Percentiles rank a stretch among this genome's conserved stretches.
Conservation (phyloP, 2,329 filamentous ascomycete species). For the Aspergillus persii region DNA sequence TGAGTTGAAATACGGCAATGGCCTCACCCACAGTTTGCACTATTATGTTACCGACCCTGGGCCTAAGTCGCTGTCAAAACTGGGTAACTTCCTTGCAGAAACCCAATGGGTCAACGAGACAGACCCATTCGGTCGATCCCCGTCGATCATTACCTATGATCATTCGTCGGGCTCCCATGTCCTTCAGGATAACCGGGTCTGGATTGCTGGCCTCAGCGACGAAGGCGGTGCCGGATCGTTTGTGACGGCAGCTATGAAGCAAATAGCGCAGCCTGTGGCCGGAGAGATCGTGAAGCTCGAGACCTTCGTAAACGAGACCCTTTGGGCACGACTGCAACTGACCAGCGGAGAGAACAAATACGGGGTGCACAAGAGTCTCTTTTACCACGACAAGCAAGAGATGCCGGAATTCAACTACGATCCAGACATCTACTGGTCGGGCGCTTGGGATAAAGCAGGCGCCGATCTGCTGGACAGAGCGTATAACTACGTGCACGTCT, state of each 20-base stretch:
- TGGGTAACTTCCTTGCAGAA: constrained; percentile 56
- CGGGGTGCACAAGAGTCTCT: constrained; percentile 55
- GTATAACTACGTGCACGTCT: constrained; percentile 60
- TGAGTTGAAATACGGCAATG: constrained; percentile 49
- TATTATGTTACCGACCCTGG: constrained; percentile 55
- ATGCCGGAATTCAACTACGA: constrained; percentile 48
- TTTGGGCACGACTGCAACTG: constrained; percentile 51
- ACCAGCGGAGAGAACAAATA: constrained; percentile 35
- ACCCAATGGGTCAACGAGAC: constrained; percentile 53
- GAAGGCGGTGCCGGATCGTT: constrained; percentile 59
- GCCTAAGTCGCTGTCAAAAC: constrained; percentile 44
- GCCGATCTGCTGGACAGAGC: constrained; percentile 50
- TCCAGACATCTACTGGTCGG: constrained; percentile 46
- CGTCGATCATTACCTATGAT: constrained; percentile 59
- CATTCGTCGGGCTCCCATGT: constrained; percentile 32
- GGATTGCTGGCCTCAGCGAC: constrained; percentile 61
- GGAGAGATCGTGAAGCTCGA: constrained; percentile 55
- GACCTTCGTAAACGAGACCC: constrained; percentile 51
- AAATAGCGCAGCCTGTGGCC: constrained; percentile 50
- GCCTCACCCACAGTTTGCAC: constrained; percentile 53
- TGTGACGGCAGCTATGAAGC: constrained; percentile 53
- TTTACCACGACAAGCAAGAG: constrained; percentile 54
- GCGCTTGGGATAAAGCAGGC: constrained; percentile 54
- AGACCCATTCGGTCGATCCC: constrained; percentile 55
- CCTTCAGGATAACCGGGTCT: constrained; percentile 47